phyloP scores from a whole-genome alignment of 2,329 filamentous ascomycete species.

The Fonsecaea erecta region DNA sequence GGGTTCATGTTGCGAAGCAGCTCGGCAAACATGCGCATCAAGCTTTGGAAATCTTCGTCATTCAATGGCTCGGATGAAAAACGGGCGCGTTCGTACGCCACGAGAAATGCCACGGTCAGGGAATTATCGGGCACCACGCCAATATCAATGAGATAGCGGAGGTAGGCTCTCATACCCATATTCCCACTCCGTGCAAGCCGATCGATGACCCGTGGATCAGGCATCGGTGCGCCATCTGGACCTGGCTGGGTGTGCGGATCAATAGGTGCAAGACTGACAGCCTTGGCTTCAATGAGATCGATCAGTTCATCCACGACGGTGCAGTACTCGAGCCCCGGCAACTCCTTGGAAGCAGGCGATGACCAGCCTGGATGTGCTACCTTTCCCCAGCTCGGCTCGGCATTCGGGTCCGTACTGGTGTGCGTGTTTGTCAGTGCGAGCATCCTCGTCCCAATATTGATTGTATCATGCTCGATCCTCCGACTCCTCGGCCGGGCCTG shows the following conservation, averaged over 20 bases:
- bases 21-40: conserved; percentile 85
- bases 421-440: conserved; percentile 33
- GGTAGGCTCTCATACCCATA: conserved; percentile 80
- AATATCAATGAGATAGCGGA: conserved; percentile 70
- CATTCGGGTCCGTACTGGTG: conserved; percentile 17
- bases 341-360: conserved; percentile 73
- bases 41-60: conserved; percentile 70
- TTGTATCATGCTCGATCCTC: conserved; percentile 45
- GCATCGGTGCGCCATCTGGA: conserved; percentile 39
- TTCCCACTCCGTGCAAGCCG: conserved; percentile 71
- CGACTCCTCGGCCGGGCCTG: conserved; percentile 72
- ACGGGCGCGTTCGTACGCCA: conserved; percentile 79
- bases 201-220: conserved; percentile 62
- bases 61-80: conserved; percentile 75
- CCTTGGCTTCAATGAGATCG: conserved; percentile 88
- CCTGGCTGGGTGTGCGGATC: conserved; percentile 53
- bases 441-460: conserved; percentile 28
- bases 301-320: conserved; percentile 83
- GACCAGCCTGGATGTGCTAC: conserved; percentile 89
- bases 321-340: conserved; percentile 81
- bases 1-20: conserved; percentile 76
- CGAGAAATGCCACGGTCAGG: conserved; percentile 66
- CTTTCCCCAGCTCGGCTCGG: conserved; percentile 73
- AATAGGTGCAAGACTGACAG: conserved; percentile 77
- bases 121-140: conserved; percentile 63